Evolutionary conservation across 2,329 filamentous ascomycete species (phyloP).

Genomic region (Aureobasidium pullulans): DNA sequence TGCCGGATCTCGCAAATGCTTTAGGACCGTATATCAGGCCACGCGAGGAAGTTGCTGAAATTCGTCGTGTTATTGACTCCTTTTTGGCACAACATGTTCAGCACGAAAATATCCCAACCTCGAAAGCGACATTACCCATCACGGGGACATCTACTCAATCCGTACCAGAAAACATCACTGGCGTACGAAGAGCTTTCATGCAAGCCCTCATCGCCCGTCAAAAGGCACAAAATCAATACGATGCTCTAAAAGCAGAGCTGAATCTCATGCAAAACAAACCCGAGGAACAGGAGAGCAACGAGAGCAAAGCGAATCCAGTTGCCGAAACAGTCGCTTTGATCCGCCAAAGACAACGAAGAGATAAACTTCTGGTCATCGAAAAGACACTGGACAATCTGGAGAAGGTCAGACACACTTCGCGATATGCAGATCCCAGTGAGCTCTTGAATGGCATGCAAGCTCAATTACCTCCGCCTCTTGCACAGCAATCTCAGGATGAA

Average conservation of each 20-base stretch:
- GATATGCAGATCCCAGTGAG: neutral
- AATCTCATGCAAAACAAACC: neutral
- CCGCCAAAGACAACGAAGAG: slow-evolving; percentile 5
- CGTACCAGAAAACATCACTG: neutral
- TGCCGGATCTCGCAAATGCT: slow-evolving; percentile 15
- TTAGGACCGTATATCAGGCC: slow-evolving; percentile 14
- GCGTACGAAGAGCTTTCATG: slow-evolving; percentile 2
- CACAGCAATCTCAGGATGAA: neutral
- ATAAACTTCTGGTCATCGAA: slow-evolving; percentile 3
- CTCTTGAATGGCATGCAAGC: neutral
- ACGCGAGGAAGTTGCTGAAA: slow-evolving; percentile 6
- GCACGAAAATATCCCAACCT: neutral
- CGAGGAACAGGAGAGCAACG: neutral
- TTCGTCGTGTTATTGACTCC: neutral
- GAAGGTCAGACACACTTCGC: slow-evolving; percentile 3
- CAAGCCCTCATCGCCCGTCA: slow-evolving; percentile 7
- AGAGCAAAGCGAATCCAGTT: neutral
- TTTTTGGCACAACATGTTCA: neutral
- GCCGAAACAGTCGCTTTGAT: neutral
- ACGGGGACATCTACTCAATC: neutral
- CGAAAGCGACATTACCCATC: neutral
- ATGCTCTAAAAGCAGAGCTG: neutral
- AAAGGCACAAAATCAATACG: slow-evolving; percentile 4
- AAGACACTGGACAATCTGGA: slow-evolving; percentile 3
- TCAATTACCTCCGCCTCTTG: neutral